Evolutionary conservation across 176 grass and related monocot genomes (phyloP), one percentile per base, ranked within the genome.

Genomic region (Phoenix dactylifera): DNA sequence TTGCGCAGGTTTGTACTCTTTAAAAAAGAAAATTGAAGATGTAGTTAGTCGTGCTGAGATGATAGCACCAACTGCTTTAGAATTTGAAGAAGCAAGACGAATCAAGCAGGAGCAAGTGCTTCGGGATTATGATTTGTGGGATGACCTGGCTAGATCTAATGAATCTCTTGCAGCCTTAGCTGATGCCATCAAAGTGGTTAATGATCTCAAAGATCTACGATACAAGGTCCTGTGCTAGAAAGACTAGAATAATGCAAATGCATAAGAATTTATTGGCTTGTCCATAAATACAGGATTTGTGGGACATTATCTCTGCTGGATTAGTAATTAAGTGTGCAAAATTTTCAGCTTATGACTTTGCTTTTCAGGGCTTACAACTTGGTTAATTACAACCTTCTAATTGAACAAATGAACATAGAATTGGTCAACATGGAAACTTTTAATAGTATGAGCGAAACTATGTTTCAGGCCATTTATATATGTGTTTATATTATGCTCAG

Each of bases 11-110:
- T 48, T 90, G 59, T 90, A 96, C 62, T 85, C 87, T 54, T 66
- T 87, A 55, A 91, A 74, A 77, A 91, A 84, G 80, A 83, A 83
- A 68, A 91, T 97, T 30, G 81, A 91, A 73, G 87, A 97, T 72
- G 74, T 58, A 20, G 81, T 97, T 67, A 67, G 60, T 49, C 92
- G 62, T 35, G 78, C 87, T 22, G 92, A 88, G 61, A 68, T 55
- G 4, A 79, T 78, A 1, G 66, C 81, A 18, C 75, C 84, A 29
- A 76, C 62, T 49, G 92, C 87, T 25, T 25, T 97, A 61, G 80
- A 80, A 59, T 67, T 82, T 22, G 92, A 97, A 70, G 84, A 97
- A 83, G 87, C 84, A 19, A 73, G 26, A 35, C 79, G 71, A 88
- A 78, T 82, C 44, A 52, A 85, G 22, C 84, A 97, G 10, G 87